Percentiles rank a stretch among this genome's conserved stretches.
Conservation (phyloP, 768 basidiomycete genomes). For the Mrakia hoshinonis region DNA sequence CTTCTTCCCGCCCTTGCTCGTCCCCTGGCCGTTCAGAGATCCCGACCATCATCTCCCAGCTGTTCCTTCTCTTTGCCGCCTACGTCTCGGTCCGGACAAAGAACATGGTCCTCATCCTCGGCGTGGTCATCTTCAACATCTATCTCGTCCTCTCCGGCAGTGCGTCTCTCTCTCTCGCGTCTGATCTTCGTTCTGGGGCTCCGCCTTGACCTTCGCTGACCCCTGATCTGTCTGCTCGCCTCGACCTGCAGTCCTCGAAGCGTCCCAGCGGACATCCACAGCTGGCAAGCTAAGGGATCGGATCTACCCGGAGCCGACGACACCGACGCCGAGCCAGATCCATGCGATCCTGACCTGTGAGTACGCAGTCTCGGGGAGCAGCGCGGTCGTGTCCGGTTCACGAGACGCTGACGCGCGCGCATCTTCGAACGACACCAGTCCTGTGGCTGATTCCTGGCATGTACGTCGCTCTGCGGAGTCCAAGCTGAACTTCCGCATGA, state of each 20-base stretch:
- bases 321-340: not conserved
- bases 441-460: slow-evolving; percentile 3
- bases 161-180: not conserved
- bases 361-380: too few species aligned
- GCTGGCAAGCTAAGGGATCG: slow-evolving; percentile 6
- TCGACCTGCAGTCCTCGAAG: slow-evolving; percentile 1
- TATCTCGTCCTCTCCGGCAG: slow-evolving; percentile 5
- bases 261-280: not conserved
- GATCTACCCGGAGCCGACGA: not conserved
- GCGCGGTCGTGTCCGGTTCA: too few species aligned
- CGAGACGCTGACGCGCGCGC: too few species aligned
- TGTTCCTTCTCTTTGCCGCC: not conserved
- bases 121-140: not conserved
- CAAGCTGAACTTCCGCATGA: not conserved
- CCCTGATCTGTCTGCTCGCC: too few species aligned
- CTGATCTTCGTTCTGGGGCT: too few species aligned
- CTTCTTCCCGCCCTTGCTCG: too few species aligned
- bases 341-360: not conserved
- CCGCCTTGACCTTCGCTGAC: not conserved
- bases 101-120: slow-evolving; percentile 3
- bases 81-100: not conserved
- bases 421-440: not conserved
- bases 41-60: slow-evolving; percentile 3
- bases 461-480: too few species aligned
- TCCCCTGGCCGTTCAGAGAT: not conserved